Conservation (phyloP, 805 yeast species). For the Kodamaea sagamina region DNA sequence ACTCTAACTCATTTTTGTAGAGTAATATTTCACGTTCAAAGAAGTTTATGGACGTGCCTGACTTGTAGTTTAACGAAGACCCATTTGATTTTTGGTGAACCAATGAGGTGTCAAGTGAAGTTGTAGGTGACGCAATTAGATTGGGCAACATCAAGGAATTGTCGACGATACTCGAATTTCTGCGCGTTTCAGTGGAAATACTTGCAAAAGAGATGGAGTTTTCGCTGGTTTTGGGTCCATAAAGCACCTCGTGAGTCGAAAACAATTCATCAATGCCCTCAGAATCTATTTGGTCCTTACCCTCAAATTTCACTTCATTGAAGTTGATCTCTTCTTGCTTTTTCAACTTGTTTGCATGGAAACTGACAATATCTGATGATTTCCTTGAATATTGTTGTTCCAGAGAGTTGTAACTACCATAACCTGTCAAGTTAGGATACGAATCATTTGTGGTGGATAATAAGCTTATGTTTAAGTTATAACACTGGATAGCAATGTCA, state of each 20-base stretch:
- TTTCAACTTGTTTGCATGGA: not conserved
- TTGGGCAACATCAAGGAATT: conserved; percentile 1
- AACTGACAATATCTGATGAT: conserved; percentile 4
- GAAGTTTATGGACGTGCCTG: conserved; percentile 39
- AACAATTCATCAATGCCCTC: conserved; percentile 15
- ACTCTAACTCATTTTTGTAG: conserved; percentile 60
- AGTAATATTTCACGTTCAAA: conserved; percentile 61
- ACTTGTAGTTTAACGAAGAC: conserved; percentile 8
- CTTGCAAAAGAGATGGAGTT: not conserved
- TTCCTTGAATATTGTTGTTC: not conserved
- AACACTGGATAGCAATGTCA: conserved; percentile 23
- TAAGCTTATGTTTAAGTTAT: conserved; percentile 19
- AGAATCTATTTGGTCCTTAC: not conserved
- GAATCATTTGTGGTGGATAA: not conserved
- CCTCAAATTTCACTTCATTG: conserved; percentile 27
- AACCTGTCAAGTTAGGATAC: not conserved
- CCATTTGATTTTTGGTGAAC: conserved; percentile 19
- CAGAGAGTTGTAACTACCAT: conserved; percentile 1
- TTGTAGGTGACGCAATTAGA: conserved; percentile 23
- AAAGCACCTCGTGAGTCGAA: conserved; percentile 39
- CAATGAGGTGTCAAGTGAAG: conserved; percentile 24
- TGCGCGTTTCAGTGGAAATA: not conserved
- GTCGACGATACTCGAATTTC: conserved; percentile 9
- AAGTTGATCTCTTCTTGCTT: conserved; percentile 18
- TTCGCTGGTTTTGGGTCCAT: conserved; percentile 15